Evolutionary conservation across 2,329 filamentous ascomycete genomes (phyloP), one percentile per base, ranked within the genome.

Genomic region (Emergomyces pasteurianus): DNA sequence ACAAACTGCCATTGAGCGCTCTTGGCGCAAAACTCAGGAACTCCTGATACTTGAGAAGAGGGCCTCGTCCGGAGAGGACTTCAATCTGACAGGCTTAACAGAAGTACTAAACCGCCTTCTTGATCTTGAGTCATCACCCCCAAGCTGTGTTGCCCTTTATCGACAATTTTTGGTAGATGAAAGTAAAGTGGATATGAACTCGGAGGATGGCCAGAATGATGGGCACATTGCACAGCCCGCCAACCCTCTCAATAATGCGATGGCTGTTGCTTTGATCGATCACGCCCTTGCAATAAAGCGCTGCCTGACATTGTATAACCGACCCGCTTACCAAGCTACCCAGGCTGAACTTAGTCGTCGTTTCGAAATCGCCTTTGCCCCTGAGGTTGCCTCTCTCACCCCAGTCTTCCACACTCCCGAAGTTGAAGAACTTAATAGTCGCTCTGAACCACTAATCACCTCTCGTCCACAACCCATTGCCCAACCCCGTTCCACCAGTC

Each of bases 1-100:
- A 62, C 88, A 96, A 73, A 92, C 90, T n/a, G 92, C 88, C 0
- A 80, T 97, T 63, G 92, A 97, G 72, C 86, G 92, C 18, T 92
- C 94, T 38, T 87, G 90, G 67, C 85, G 92, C 62, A 96, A 96
- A 78, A 95, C 92, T 0, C 84, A 89, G 62, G 92, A 97, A 74
- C 83, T 97, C 77, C 79, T 84, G 1, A 75, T 81, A 0, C 78
- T 96, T 0, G 90, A 95, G 71, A 89, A 87, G 71, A 85, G 86
- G 57, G 80, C 92, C 9, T 76, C 80, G 0, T 86, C 89, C 26
- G 88, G 87, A 5, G 89, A 92, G 61, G 85, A 90, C 42, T 83
- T 86, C 9, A 83, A 84, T 50, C 82, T 86, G 18, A 82, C 84
- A 49, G 78, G 85, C 53, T 79, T 96, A 40, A 82, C 90, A 0